A percentile compares a stretch with the other conserved stretches of the same genome.
These are phyloP conservation scores for Leccinum rimulosum DNA, from an alignment of 768 basidiomycete genomes.

Conservation along the genomic window DNA sequence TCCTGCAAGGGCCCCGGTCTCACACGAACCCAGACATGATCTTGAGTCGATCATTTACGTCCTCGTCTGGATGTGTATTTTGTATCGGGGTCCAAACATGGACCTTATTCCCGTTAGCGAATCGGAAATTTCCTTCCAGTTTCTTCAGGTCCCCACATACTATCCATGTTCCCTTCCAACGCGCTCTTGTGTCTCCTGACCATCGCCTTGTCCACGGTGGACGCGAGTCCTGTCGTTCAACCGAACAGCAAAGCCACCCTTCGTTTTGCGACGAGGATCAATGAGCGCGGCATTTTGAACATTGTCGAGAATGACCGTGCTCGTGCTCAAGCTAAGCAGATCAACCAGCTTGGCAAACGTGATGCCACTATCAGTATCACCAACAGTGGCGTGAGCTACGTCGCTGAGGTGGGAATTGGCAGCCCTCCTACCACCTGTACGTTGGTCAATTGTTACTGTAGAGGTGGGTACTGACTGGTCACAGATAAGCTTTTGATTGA, in stretches of 20 bases:
- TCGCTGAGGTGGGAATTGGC: slow-evolving; percentile 29
- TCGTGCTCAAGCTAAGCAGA: slow-evolving; percentile 13
- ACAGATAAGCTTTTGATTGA: slow-evolving; percentile 30
- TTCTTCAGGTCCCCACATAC: neutral
- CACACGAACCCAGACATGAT: too few relatives aligned
- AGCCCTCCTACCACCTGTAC: slow-evolving; percentile 26
- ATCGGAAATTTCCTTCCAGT: neutral
- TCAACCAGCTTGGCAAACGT: slow-evolving; percentile 4
- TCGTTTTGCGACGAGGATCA: slow-evolving; percentile 13
- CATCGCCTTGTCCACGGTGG: slow-evolving; percentile 10
- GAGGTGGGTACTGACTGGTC: neutral
- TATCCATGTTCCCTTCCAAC: slow-evolving; percentile 13
- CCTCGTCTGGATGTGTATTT: too few relatives aligned
- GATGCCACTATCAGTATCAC: slow-evolving; percentile 5
- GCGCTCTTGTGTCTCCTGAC: slow-evolving; percentile 11
- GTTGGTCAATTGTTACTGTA: neutral
- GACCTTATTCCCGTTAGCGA: too few relatives aligned
- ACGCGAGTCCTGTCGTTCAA: slow-evolving; percentile 13
- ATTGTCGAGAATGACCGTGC: slow-evolving; percentile 20
- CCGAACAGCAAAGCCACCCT: slow-evolving; percentile 10
- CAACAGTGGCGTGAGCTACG: slow-evolving; percentile 27
- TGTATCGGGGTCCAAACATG: too few relatives aligned
- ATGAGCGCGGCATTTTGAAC: slow-evolving; percentile 3
- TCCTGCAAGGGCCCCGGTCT: too few relatives aligned
- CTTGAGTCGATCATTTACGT: too few relatives aligned